Base-by-base conservation (phyloP, 192 early-diverging fungal species). In the Gryganskiella cystojenkinii region DNA sequence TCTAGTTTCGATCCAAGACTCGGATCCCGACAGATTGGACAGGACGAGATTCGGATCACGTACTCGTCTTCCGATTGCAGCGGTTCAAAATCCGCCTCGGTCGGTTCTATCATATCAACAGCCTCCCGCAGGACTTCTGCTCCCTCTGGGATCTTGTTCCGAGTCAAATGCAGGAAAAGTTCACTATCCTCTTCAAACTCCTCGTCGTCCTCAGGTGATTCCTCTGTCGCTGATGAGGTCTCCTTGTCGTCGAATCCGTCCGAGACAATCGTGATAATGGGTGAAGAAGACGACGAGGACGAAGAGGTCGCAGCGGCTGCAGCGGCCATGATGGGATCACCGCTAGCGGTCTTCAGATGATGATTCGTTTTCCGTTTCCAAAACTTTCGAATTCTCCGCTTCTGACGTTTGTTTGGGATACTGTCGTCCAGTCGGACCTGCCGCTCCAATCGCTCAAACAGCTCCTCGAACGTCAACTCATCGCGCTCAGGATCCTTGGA, bases 21-120 rank as follows among this genome's bases (percentile, higher is more conserved):
- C 13, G 81, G 84, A 56, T 73, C 81, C 62, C 80, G 85, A 68
- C 93, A 95, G 46, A 94, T 88, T 17, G 92, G 92, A 58, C 93
- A 95, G 25, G 84, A 64, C 15, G 80, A 80, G n/a, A 94, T 81
- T 28, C 82, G 66, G 63, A 92, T 91, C 15, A 94, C 71, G 58
- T 89, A 85, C 68, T 93, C 92, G 24, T 84, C 80, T 30, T 78
- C 74, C 4, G 61, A 69, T 0, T 19, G 43, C 61, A 59, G 66
- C 0, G 71, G 62, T 4, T 78, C 74, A 64, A 69, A 78, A 43
- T 78, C 74, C 25, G 66, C 54, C 7, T 78, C 74, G 4, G 66
- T 64, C 7, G 74, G 74, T 37, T 78, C 74, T 17, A 69, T 56
- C 65, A 64, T 64, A 11, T 69, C 74, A 28, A 63, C 40, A 15